Base-by-base conservation (phyloP, 345 rosid genomes). In the Corchorus capsularis region DNA sequence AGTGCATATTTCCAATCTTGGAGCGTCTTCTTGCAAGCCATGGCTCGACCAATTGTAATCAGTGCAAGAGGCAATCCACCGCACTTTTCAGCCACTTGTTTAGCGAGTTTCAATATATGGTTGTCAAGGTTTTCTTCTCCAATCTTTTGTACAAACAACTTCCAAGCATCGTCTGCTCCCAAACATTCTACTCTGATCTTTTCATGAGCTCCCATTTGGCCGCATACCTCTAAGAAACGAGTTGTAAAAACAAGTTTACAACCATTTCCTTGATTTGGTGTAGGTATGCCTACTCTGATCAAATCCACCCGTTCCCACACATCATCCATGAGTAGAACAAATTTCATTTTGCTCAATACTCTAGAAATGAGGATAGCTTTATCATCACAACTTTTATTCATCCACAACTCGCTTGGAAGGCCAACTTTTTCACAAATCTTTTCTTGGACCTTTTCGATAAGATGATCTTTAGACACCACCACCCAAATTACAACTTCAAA, bases 51-150 rank as follows among this genome's bases (percentile, higher is more conserved):
- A 27, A 74, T 34, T 0, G 71, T 50, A 16, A 79, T 3, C 6
- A 39, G 43, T 39, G 43, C 43, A 4, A 39, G 6, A 39, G 43
- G 43, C 6, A 39, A 3, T 39, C 43, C 43, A 39, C 43, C 7
- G 79, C 77, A 35, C 57, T 34, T 3, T 72, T 19, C 27, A 54
- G 84, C 82, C 39, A 85, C 84, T 39, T 39, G 60, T 39, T 74
- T 82, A 54, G 87, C 84, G 16, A 85, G 63, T 43, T 69, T 53
- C 46, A 68, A 75, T 34, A 85, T 80, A 43, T 74, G 84, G 62
- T 55, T 62, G 37, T 73, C 72, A n/a, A 79, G 49, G 8, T 72
- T 49, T 46, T 83, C 79, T 72, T 82, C 77, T 41, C 85, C 85
- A 0, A 74, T 81, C 56, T 80, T 80, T 20, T 55, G 66, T 66